These are phyloP conservation scores for Zalaria obscura DNA, from an alignment of 2,329 filamentous ascomycete genomes.

Conservation along the genomic window DNA sequence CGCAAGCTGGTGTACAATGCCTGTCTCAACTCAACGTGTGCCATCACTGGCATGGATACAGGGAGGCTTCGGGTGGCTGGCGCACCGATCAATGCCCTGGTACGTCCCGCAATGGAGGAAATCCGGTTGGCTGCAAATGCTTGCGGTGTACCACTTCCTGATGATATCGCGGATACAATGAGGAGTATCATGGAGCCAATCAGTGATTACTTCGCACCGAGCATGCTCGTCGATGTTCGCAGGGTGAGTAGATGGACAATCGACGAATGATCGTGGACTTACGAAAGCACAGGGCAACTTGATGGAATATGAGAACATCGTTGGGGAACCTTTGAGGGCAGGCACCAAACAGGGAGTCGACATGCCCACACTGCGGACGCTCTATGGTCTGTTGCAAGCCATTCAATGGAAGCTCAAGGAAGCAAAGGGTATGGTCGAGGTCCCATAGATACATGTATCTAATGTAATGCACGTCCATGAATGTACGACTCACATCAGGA, in stretches of 20 bases:
- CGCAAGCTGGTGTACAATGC: slow-evolving; percentile 38
- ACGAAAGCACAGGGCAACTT: slow-evolving; percentile 32
- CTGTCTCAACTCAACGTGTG: slow-evolving; percentile 38
- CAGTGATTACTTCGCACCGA: not conserved
- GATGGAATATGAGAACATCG: slow-evolving; percentile 41
- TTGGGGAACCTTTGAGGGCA: slow-evolving; percentile 42
- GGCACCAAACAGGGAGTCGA: slow-evolving; percentile 32
- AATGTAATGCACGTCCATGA: no score
- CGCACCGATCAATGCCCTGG: slow-evolving; percentile 31
- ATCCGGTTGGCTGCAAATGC: slow-evolving; percentile 33
- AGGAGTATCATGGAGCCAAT: not conserved
- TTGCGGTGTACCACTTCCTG: slow-evolving; percentile 19
- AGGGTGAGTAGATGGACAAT: no score
- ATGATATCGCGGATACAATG: no score
- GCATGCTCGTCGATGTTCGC: not conserved
- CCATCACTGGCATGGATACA: slow-evolving; percentile 37
- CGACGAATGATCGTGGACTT: no score
- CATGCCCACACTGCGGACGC: slow-evolving; percentile 33
- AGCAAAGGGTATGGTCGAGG: no score
- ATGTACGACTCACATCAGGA: no score
- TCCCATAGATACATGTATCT: no score
- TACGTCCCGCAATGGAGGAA: slow-evolving; percentile 40
- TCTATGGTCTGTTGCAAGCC: slow-evolving; percentile 35
- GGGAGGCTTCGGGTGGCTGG: slow-evolving; percentile 33
- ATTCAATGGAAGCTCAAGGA: slow-evolving; percentile 26